Conservation (phyloP, 2,329 filamentous ascomycete genomes). For the Xylariales sp. region DNA sequence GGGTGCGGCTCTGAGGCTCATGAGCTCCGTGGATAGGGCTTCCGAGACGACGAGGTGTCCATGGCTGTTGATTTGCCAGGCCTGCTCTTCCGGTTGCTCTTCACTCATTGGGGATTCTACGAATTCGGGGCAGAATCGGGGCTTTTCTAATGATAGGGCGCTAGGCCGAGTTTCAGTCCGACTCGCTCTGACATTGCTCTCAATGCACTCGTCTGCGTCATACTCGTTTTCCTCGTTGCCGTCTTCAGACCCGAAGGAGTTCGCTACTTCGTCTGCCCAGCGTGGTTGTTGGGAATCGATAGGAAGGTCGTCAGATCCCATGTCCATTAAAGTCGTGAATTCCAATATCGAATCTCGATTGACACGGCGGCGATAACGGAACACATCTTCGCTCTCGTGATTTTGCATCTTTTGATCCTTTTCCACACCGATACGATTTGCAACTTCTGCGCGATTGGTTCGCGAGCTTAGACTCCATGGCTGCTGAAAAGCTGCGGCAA, state of each 20-base stretch:
- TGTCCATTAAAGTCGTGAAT: background rate
- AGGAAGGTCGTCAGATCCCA: background rate
- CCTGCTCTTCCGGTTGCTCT: background rate
- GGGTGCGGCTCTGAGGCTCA: background rate
- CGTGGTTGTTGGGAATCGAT: background rate
- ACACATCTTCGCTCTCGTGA: background rate
- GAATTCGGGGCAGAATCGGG: background rate
- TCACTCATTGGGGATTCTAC: background rate
- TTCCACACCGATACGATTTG: too few species aligned
- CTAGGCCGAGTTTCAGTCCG: background rate
- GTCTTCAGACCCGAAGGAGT: background rate
- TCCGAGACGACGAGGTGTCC: background rate
- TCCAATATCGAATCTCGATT: background rate
- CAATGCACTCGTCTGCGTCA: background rate
- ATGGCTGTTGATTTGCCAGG: background rate
- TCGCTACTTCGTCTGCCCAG: too few species aligned
- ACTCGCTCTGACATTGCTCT: background rate
- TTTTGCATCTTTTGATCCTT: background rate
- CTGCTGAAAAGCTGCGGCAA: background rate
- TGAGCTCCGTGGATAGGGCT: background rate
- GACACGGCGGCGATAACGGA: background rate
- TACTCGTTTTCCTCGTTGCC: background rate
- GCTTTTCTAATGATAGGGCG: background rate
- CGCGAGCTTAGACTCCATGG: too few species aligned
- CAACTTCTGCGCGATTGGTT: background rate